Evolutionary conservation across 768 basidiomycete genomes (phyloP).

Genomic region (Boletus pseudopeckii): DNA sequence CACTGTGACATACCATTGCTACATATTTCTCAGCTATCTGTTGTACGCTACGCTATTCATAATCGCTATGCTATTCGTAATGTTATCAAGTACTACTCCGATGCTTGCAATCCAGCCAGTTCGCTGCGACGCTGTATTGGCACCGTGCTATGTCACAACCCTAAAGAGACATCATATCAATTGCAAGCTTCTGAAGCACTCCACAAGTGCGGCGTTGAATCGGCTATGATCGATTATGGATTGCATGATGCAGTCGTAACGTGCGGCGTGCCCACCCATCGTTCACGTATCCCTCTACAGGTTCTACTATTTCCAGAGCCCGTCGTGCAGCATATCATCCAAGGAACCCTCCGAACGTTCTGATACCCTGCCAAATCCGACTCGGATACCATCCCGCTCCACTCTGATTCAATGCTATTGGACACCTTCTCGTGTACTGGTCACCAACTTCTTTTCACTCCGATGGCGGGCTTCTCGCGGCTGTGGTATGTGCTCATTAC

Average conservation of each 20-base stretch:
- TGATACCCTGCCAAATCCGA: background rate
- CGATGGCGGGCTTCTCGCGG: constrained; percentile 21
- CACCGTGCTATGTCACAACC: background rate
- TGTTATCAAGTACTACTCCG: too few relatives aligned
- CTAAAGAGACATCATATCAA: background rate
- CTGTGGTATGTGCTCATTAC: constrained; percentile 18
- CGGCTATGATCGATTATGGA: constrained; percentile 18
- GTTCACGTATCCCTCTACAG: background rate
- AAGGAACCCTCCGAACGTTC: constrained; percentile 6
- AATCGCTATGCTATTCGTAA: background rate
- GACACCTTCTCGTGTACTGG: constrained; percentile 5
- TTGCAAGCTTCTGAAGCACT: background rate
- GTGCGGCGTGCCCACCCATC: background rate
- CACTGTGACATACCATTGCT: background rate
- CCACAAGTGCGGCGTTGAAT: constrained; percentile 10
- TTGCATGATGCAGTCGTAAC: constrained; percentile 2
- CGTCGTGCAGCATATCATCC: background rate
- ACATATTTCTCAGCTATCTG: background rate
- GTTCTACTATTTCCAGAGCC: background rate
- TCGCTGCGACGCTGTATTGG: background rate
- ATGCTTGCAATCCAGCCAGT: background rate
- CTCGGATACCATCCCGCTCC: background rate
- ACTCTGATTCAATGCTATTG: constrained; percentile 8
- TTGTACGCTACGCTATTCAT: too few relatives aligned
- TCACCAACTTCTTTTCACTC: constrained; percentile 9